Evolutionary conservation across 805 yeast species (phyloP), one percentile per base, ranked within the genome.

Genomic region (Millerago galiae): DNA sequence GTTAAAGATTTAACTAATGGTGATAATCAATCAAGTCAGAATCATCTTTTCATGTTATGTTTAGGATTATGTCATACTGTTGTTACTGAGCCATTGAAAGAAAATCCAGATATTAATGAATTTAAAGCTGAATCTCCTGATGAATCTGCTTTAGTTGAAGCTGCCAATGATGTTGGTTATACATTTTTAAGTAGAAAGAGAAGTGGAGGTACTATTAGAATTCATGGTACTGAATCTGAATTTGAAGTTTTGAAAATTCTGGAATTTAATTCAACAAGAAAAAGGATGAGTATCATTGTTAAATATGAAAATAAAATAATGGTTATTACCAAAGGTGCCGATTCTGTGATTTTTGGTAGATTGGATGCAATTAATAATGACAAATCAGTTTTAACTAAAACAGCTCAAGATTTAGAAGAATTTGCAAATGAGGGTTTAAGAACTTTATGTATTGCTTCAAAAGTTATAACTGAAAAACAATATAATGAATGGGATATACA

Each of bases 91-190:
- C 74, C 77, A 31, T 77, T 78, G 40, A 78, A 76, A 25, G 71
- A 72, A 16, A 68, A 76, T 49, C 79, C 86, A 2, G 68, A 66
- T 1, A 79, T 73, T 45, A 52, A 74, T 41, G 71, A 74, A 18
- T 66, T 83, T 38, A 80, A 81, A 53, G 93, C 93, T 0, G 91
- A 84, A 58, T 80, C 88, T n/a, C 95, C 95, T 0, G 95, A 84
- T 68, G 95, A 84, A 62, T 89, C 90, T 29, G 93, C 95, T 0
- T 69, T 84, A 41, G 95, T 84, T 8, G 80, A 79, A 10, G 83
- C 91, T 17, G 93, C 93, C 0, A 73, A 89, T 58, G 82, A 83
- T 52, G 68, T 81, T 50, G 95, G 95, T 1, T 84, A 75, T 59
- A 73, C 75, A 34, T 83, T 84, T 56, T 59, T 71, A n/a, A 80